These are phyloP conservation scores for Theileria annulata DNA, from an alignment of 169 alveolate species.

Conservation along the genomic window DNA sequence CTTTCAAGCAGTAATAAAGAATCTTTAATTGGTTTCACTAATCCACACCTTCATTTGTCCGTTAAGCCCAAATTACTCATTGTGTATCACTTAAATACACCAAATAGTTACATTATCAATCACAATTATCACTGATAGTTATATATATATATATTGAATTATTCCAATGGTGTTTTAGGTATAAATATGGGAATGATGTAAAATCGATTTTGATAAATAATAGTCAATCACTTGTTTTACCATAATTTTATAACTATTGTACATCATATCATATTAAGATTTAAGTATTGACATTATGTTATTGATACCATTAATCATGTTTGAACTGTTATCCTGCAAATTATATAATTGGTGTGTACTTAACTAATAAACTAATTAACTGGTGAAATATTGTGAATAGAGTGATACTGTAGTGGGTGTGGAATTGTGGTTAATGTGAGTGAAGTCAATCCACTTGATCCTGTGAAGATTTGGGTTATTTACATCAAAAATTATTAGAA, in stretches of 20 bases:
- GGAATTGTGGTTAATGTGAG: conserved; percentile 42
- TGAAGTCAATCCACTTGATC: conserved; percentile 66
- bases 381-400: not conserved
- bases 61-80: conserved; percentile 40
- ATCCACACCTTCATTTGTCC: conserved; percentile 50
- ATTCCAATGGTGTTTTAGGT: conserved; percentile 20
- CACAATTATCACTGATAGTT: not conserved
- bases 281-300: conserved; percentile 28
- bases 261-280: not conserved
- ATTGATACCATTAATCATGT: conserved; percentile 57
- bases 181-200: conserved; percentile 29
- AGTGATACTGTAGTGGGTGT: not conserved
- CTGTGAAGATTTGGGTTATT: conserved; percentile 10
- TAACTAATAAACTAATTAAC: no score
- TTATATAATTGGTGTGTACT: not conserved
- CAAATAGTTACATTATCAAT: not conserved
- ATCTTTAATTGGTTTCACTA: conserved; percentile 59
- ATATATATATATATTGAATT: not conserved
- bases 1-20: conserved; percentile 42
- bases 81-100: conserved; percentile 16
- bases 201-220: conserved; percentile 25
- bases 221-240: conserved; percentile 39
- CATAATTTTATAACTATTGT: conserved; percentile 10
- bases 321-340: conserved; percentile 29
- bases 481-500: conserved; percentile 56